Evolutionary conservation across 2,329 filamentous ascomycete genomes (phyloP).

Genomic region (Colletotrichum destructivum): DNA sequence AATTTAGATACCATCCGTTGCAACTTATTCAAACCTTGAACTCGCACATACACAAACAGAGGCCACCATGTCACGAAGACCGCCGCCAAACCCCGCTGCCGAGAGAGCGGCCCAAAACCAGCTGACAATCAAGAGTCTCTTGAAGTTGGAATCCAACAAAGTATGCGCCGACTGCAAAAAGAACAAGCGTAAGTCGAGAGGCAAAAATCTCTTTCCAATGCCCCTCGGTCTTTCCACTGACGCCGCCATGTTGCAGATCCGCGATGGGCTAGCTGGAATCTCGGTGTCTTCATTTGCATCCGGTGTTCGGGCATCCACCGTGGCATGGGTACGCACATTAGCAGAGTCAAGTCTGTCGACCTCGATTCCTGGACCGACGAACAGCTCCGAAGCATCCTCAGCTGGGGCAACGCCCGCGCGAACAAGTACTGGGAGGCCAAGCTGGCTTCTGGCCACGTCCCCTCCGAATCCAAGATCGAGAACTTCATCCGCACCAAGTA

Average conservation of each 20-base stretch:
- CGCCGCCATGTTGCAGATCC: conserved; percentile 74
- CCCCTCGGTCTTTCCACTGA: conserved; percentile 22
- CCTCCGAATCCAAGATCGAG: conserved; percentile 98
- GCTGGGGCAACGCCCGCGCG: conserved; percentile 95
- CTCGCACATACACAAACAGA: conserved; percentile 19
- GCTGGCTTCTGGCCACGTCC: conserved; percentile 89
- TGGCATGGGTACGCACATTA: conserved; percentile 99
- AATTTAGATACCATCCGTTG: neutral
- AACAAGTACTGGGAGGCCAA: conserved; percentile 99
- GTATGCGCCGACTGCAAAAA: conserved; percentile 98
- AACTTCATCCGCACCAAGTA: conserved; percentile 99
- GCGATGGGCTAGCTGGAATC: conserved; percentile 99
- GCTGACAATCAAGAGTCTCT: conserved; percentile 91
- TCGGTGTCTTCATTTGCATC: conserved; percentile 98
- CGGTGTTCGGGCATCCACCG: conserved; percentile 98
- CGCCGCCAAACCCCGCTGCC: conserved; percentile 79
- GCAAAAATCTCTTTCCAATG: neutral
- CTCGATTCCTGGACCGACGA: conserved; percentile 99
- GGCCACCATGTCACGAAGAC: conserved; percentile 80
- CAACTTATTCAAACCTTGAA: neutral
- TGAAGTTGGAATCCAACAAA: conserved; percentile 97
- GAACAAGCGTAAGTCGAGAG: conserved; percentile 85
- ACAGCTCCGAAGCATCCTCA: conserved; percentile 92
- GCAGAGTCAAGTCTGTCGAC: conserved; percentile 97
- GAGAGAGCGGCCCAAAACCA: conserved; percentile 95